Evolutionary conservation across 345 rosid species (phyloP), one percentile per base, ranked within the genome.

Genomic region (Sapria himalayana): DNA sequence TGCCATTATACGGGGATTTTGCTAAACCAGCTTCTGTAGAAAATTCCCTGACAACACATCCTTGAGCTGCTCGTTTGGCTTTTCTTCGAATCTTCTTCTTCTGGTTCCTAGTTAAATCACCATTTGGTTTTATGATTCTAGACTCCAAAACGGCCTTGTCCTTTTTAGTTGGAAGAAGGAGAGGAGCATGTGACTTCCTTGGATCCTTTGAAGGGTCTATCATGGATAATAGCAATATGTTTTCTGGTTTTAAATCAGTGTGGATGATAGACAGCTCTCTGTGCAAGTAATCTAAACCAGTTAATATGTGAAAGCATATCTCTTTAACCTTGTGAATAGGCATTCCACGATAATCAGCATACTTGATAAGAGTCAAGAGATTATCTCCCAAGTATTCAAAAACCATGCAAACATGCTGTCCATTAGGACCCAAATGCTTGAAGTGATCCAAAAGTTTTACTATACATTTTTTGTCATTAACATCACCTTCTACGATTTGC

Each of bases 371-470:
- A 3, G 73, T 70, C 52, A 76, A 65, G 29, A 76, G 81, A 58
- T 72, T 72, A 53, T 76, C 81, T 7, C 78, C 86, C 38, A 76
- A 57, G 58, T 72, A 76, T 60, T 76, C 81, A 55, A 76, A 76
- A 48, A 67, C 81, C 86, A 76, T 76, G 51, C 78, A 76, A 22
- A 76, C 71, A 37, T 76, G 86, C 58, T 77, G 81, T 8, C 86
- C 86, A 50, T 76, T 76, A 9, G 78, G 78, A 25, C 86, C 86
- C 1, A 72, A 76, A 61, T 76, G 86, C 60, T 70, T 73, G 55
- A 76, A 76, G 54, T 76, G 76, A 65, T 76, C 81, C 59, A 76
- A 67, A 48, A 76, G 85, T 55, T 72, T 72, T 33, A 76, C 85
- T 5, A 72, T 77, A 45, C 80, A 70, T 24, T 60, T 76, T 42